These are phyloP conservation scores for Hypoxylon perforatum DNA, from an alignment of 495 filamentous ascomycete species.

Conservation along the genomic window DNA sequence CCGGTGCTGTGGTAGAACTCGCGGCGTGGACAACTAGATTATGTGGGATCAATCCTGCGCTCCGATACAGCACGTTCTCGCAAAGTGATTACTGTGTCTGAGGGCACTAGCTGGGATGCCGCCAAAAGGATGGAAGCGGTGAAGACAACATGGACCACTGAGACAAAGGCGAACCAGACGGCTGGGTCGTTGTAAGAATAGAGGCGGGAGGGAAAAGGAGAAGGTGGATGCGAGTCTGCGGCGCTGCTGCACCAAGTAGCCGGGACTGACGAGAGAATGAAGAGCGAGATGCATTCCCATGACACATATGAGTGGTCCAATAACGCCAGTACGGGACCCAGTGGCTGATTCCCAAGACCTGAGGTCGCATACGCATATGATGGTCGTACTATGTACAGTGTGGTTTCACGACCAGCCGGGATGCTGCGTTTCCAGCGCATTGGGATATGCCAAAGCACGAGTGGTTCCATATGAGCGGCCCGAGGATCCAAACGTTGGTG, in stretches of 20 bases:
- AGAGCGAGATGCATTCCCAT: conserved; percentile 22
- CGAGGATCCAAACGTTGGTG: conserved; percentile 42
- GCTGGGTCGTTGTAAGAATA: conserved; percentile 35
- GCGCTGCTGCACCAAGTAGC: conserved; percentile 43
- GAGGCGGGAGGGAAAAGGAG: conserved; percentile 20
- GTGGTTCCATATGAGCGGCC: conserved; percentile 42
- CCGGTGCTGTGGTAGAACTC: conserved; percentile 4
- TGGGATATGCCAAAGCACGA: conserved; percentile 39
- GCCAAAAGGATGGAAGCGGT: conserved; percentile 29
- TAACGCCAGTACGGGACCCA: conserved; percentile 8
- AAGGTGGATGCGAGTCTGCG: conserved; percentile 42
- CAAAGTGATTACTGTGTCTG: conserved; percentile 22
- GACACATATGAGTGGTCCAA: conserved; percentile 29
- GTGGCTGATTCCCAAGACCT: conserved; percentile 35
- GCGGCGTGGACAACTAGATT: conserved; percentile 10
- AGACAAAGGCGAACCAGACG: conserved; percentile 33
- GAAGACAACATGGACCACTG: conserved; percentile 29
- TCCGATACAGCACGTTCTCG: conserved; percentile 23
- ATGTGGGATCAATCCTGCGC: conserved; percentile 18
- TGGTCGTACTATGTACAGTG: conserved; percentile 42
- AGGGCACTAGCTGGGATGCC: conserved; percentile 20
- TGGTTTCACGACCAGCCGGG: conserved; percentile 45
- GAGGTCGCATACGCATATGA: conserved; percentile 31
- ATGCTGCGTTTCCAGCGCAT: conserved; percentile 42
- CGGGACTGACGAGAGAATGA: conserved; percentile 42